Evolutionary conservation across 1,284 basidiomycete species (phyloP), one percentile per base, ranked within the genome.

Genomic region (Earliella scabrosa): DNA sequence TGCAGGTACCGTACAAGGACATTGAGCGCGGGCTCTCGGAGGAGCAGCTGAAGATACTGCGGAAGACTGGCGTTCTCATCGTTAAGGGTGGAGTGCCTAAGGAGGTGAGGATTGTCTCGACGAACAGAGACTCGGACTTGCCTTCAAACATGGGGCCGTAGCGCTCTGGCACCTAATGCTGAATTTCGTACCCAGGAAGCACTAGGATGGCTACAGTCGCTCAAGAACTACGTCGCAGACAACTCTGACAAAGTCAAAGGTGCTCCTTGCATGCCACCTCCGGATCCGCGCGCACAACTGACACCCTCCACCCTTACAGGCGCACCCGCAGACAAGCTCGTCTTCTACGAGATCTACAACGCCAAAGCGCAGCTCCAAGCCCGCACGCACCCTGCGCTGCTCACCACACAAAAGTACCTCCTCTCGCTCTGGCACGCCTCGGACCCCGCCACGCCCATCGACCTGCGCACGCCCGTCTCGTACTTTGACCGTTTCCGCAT

Each of bases 401-500:
- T 87, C 35, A 64, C 70, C 7, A 80, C 84, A 1, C 83, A 86
- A 55, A 73, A 72, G 36, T 77, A 76, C 7, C 76, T 92, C 11
- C 75, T 87, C n/a, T 75, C 76, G 4, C 77, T 91, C 23, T 91
- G 87, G 82, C 78, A 83, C 56, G 70, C 75, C 9, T 71, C 76
- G 3, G 69, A 75, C 57, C 68, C 77, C 1, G 53, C 67, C n/a
- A 71, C 69, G 21, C 66, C 71, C 34, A 73, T 87, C 39, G 80
- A 79, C 52, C 77, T 91, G 24, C 65, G 70, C 7, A 83, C 78
- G 1, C 88, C 89, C 0, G 71, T 94, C 20, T 81, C 82, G 0
- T 94, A 94, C 70, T 88, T 83, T 52, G 92, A 94, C 71, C 78
- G 92, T 9, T 73, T 94, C 21, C 79, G 90, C 1, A 88, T 94